Evolutionary conservation across 2,329 filamentous ascomycete genomes (phyloP).

Genomic region (Grosmannia clavigera): DNA sequence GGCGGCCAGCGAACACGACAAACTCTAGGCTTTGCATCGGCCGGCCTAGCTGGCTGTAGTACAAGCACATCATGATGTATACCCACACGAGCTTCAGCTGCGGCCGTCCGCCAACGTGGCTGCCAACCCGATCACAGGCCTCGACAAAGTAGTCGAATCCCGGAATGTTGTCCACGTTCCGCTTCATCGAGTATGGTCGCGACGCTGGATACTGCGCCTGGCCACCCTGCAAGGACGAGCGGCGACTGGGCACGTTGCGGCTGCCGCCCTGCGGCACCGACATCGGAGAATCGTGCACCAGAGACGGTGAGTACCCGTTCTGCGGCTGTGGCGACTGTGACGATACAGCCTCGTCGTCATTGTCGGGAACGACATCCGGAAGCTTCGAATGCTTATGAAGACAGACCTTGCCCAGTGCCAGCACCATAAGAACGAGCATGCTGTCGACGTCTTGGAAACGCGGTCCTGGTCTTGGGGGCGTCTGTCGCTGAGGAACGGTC

Average conservation of each 20-base stretch:
- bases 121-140: constrained; percentile 76
- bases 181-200: constrained; percentile 14
- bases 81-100: constrained; percentile 77
- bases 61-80: constrained; percentile 72
- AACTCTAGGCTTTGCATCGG: constrained; percentile 71
- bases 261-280: constrained; percentile 18
- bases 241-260: constrained; percentile 31
- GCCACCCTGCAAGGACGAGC: constrained; percentile 37
- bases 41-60: constrained; percentile 76
- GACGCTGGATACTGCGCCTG: constrained; percentile 6
- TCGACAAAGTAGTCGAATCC: constrained; percentile 83
- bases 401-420: constrained; percentile 81
- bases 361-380: constrained; percentile 45
- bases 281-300: constrained; percentile 39
- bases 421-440: constrained; percentile 67
- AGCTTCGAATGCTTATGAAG: constrained; percentile 35
- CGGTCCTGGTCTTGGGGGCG: constrained; percentile 27
- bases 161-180: constrained; percentile 76
- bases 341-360: constrained; percentile 17
- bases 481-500: constrained; percentile 12
- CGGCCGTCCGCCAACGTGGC: constrained; percentile 58
- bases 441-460: constrained; percentile 61
- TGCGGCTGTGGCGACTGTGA: constrained; percentile 26
- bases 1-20: constrained; percentile 43
- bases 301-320: constrained; percentile 40